Evolutionary conservation across 495 filamentous ascomycete species (phyloP), one percentile per base, ranked within the genome.

Genomic region (Penicillium argentinense): DNA sequence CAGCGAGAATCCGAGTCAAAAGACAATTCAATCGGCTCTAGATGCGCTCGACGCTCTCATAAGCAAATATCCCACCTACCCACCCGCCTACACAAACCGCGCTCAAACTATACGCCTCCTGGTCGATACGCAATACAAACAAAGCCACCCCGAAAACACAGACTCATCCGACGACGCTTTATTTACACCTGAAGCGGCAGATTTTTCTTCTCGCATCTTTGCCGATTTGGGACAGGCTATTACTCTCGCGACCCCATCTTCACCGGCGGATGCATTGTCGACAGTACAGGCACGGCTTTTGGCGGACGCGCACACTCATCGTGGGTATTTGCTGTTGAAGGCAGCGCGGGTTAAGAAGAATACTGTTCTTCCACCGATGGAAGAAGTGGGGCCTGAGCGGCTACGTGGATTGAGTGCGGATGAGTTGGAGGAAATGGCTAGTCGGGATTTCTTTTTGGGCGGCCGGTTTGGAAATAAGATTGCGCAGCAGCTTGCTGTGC

Each of bases 381-480:
- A 25, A 26, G 27, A 43, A 3, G 34, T 49, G 1, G 60, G 56
- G 9, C 61, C 67, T 54, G 62, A 66, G 49, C 52, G 74, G 63
- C 44, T 73, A 48, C 46, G 53, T 3, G 48, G 47, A 4, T 19
- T 81, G 71, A 77, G 58, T 26, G 44, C 77, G 45, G 70, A 71
- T 17, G 72, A 80, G 26, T 74, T 92, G 28, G 89, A 91, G 66
- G 80, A 87, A 53, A 79, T 80, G 45, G 88, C 87, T 2, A 85
- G 82, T 48, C 71, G 74, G 26, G 85, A 89, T 55, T 92, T 95
- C 65, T 83, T 80, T 39, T 62, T 82, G 49, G 89, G 86, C 0
- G 89, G 87, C 1, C 64, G 79, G 55, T 95, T 86, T 64, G 90
- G 89, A 12, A 89, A 88, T 65, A 81, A 84, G 50, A 77, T 91